Conservation (phyloP, 306 rosid genomes). For the Gastrolobium bilobum region DNA sequence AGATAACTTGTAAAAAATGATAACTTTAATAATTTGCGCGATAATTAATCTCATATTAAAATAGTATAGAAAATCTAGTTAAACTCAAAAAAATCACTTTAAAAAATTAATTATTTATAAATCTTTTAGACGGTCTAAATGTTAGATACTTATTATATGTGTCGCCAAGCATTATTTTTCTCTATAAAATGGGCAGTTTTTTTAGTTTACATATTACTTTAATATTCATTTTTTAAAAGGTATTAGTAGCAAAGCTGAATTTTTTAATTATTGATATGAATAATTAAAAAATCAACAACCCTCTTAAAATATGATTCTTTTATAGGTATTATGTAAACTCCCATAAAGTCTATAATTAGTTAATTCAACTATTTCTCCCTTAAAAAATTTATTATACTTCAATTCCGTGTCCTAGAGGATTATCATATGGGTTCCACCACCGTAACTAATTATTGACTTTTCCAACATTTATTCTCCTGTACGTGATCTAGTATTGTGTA, state of each 20-base stretch:
- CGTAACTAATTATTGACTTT: slow-evolving; percentile 42
- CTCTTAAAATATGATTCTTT: too few species aligned
- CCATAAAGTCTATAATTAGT: too few species aligned
- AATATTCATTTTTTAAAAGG: neutral
- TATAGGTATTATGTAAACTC: too few species aligned
- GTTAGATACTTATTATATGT: neutral
- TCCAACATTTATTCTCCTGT: neutral
- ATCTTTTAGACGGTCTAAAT: neutral
- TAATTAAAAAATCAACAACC: too few species aligned
- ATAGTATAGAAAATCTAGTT: too few species aligned
- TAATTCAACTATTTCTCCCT: neutral
- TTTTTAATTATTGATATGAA: neutral
- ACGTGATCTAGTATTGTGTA: too few species aligned
- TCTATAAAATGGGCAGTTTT: neutral
- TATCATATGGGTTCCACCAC: slow-evolving; percentile 15
- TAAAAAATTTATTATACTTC: neutral
- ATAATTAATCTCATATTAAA: too few species aligned
- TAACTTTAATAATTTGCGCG: too few species aligned
- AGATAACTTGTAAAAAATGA: too few species aligned
- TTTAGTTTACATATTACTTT: neutral
- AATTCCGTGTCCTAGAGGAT: neutral
- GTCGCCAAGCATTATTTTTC: neutral
- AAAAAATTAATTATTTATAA: too few species aligned
- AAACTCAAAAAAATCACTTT: too few species aligned
- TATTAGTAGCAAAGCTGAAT: neutral